Base-by-base conservation (phyloP, 2,329 filamentous ascomycete genomes). In the Boeremia lycopersici region DNA sequence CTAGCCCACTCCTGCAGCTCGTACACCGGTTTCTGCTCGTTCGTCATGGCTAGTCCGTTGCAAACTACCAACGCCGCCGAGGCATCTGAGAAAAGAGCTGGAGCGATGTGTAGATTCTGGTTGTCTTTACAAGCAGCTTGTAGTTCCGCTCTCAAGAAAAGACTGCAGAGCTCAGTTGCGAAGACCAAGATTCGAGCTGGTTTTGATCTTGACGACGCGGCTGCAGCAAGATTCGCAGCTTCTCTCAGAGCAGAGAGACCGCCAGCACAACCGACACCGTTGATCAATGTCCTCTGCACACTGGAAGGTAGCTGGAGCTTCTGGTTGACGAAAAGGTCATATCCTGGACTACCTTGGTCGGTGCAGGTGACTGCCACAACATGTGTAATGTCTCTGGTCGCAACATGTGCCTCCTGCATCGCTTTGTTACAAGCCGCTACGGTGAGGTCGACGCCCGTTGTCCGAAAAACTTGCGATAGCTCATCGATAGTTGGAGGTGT, bases 1-100 rank as follows among this genome's bases (percentile, higher is more conserved):
- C 89, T 84, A 31, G 87, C 82, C 86, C 87, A 89, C 2, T 85
- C 86, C 1, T 88, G 75, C 23, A 90, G 71, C 26, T 87, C 82
- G 64, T 88, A 89, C 11, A 80, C 63, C 1, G 74, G 71, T 23
- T 58, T 60, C 45, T 74, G 71, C 1, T 65, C 55, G 7, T 60
- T 57, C 1, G 64, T 55, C 17, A 71, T 76, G 1, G 82, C 86
- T 48, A 89, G 75, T 0, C 81, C 82, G 64, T 90, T 90, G 65
- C 84, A 86, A 30, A 90, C 67, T 1, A 90, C 77, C 26, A 84
- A 72, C 0, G 87, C 84, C 52, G 86, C 86, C n/a, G 85, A 87
- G 60, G 85, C 89, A 70, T 90, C 88, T 17, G 86, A 89, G 69
- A 90, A 90, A 2, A 90, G 74, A 12, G 83, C 84, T 1, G 85